Evolutionary conservation across 2,329 filamentous ascomycete genomes (phyloP).

Genomic region (Pochonia chlamydosporia): DNA sequence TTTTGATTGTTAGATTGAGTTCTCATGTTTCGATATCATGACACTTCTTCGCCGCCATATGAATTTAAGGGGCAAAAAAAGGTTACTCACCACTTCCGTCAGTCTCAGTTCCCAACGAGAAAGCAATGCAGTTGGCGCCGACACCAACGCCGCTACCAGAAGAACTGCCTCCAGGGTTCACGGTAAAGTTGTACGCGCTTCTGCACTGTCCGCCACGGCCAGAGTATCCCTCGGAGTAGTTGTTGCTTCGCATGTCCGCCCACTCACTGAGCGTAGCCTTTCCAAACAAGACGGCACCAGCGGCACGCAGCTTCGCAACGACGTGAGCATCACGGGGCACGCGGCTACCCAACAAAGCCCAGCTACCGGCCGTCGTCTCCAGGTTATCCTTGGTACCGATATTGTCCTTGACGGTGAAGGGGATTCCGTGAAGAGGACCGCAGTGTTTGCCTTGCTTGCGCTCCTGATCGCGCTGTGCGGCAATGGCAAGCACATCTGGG

Average conservation of each 20-base stretch:
- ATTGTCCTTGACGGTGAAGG: slow-evolving; percentile 70
- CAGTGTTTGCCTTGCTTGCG: slow-evolving; percentile 48
- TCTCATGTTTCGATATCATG: background rate
- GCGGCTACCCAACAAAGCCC: slow-evolving; percentile 58
- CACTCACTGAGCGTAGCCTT: slow-evolving; percentile 69
- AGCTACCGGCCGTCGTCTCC: slow-evolving; percentile 68
- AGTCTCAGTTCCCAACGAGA: slow-evolving; percentile 68
- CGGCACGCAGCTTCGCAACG: slow-evolving; percentile 53
- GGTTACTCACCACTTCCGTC: slow-evolving; percentile 51
- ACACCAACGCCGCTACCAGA: slow-evolving; percentile 62
- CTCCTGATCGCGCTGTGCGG: slow-evolving; percentile 54
- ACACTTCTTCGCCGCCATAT: background rate
- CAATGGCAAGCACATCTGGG: slow-evolving; percentile 60
- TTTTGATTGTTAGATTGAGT: slow-evolving; percentile 11
- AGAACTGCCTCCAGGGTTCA: slow-evolving; percentile 63
- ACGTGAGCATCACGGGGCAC: slow-evolving; percentile 65
- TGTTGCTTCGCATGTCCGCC: slow-evolving; percentile 64
- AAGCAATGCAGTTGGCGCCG: slow-evolving; percentile 54
- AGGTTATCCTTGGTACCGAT: slow-evolving; percentile 63
- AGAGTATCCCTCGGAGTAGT: slow-evolving; percentile 64
- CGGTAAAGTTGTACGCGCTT: slow-evolving; percentile 62
- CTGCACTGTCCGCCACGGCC: slow-evolving; percentile 57
- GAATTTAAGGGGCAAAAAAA: background rate
- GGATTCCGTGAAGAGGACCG: slow-evolving; percentile 69
- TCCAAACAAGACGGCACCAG: slow-evolving; percentile 64